A percentile compares a stretch with the other conserved stretches of the same genome.
Evolutionary conservation across 495 filamentous ascomycete genomes (phyloP).

Genomic region (Neurospora sp.): DNA sequence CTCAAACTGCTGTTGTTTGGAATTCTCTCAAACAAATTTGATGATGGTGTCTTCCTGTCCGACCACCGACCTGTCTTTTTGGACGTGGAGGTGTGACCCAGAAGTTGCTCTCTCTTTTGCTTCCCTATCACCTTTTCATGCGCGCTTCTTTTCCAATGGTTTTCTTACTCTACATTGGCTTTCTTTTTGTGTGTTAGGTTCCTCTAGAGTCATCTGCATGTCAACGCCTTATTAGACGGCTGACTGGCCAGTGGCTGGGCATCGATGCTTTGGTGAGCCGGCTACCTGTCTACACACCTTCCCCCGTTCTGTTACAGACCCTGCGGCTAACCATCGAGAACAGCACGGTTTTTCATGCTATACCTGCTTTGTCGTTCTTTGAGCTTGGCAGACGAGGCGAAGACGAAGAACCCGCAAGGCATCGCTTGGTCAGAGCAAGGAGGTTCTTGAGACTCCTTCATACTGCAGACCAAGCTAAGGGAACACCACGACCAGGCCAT

Average conservation of each 20-base stretch:
- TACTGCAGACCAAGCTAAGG: not conserved
- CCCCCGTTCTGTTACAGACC: not conserved
- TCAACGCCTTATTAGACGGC: not conserved
- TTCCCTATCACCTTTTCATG: not conserved
- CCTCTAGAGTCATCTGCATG: not conserved
- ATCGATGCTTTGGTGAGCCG: not conserved
- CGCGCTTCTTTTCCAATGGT: not conserved
- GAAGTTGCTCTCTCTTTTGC: not conserved
- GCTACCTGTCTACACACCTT: not conserved
- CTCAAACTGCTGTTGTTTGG: slow-evolving; percentile 34
- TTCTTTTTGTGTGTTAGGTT: not conserved
- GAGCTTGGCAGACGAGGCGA: not conserved
- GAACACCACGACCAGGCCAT: not conserved
- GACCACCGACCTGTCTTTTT: slow-evolving; percentile 69
- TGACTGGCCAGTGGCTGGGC: not conserved
- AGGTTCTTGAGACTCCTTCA: not conserved
- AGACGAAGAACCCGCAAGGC: not conserved
- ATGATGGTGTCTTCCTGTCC: slow-evolving; percentile 58
- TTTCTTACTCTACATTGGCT: not conserved
- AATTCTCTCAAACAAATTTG: slow-evolving; percentile 52
- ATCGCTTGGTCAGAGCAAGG: not conserved
- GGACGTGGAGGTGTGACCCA: slow-evolving; percentile 36
- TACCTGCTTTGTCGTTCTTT: not conserved
- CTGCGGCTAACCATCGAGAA: not conserved
- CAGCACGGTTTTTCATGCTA: not conserved